Evolutionary conservation across 441 rosid species (phyloP), one percentile per base, ranked within the genome.

Genomic region (Croton setiger): DNA sequence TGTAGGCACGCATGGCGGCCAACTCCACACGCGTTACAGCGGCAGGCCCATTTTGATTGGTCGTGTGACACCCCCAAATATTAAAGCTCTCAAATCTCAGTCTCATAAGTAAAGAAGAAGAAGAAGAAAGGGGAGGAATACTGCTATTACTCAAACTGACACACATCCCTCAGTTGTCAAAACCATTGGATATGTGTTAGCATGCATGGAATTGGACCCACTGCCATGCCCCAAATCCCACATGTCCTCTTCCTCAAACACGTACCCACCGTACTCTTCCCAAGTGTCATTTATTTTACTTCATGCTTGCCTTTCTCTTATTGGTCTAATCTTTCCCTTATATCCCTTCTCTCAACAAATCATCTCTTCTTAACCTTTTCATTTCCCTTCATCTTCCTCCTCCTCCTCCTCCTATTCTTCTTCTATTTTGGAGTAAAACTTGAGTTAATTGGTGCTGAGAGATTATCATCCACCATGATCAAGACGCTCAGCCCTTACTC

Each of bases 1-100:
- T 93, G 96, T 87, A 75, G 74, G 75, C 93, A 83, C 90, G 97
- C 97, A 88, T 87, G 92, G 84, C 68, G 71, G 58, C 80, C 87
- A 74, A 57, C 62, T 45, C 76, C 87, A 85, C 93, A 85, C 93
- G 87, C 88, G 96, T 83, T 85, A 43, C 62, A 18, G 17, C 27
- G 44, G 6, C 73, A 69, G 68, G 45, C 23, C 55, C 31, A 48
- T 60, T 67, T 68, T 78, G 71, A 87, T 85, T 87, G 92, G 97
- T 33, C 64, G 75, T 59, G 55, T 70, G 43, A 51, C 58, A 4
- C 9, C 65, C 65, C 31, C 31, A 27, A 27, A 27, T 27, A 27
- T 27, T 27, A 27, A 27, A 27, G 31, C 31, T 27, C 31, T 27
- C 55, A 54, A 37, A 59, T 13, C 41, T 31, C 53, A 62, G 36